Evolutionary conservation across 2,329 filamentous ascomycete species (phyloP), one percentile per base, ranked within the genome.

Genomic region (Rutstroemia sp.): DNA sequence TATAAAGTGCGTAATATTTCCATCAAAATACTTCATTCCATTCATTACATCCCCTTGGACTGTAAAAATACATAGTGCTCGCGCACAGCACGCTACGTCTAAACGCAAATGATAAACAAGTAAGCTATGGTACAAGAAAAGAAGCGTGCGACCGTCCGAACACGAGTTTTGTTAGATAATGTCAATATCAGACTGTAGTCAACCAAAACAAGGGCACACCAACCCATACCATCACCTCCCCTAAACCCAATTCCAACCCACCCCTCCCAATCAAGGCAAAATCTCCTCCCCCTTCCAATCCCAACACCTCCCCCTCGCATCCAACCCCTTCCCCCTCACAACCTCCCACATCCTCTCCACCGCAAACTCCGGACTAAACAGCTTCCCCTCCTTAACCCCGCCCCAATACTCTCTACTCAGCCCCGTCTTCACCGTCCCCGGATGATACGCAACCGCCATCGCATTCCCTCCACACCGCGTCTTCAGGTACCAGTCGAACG

Each of bases 351-450:
- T 71, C 68, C 77, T 79, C 72, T 81, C 80, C 0, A 81, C 88
- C 19, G 86, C 83, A 66, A 79, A 85, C 59, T 85, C 83, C 1
- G 82, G 76, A 58, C 77, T 81, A 63, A 92, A 85, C 62, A 94
- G 72, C 70, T 85, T 83, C 1, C 67, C 75, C 62, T 79, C 76
- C 47, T 76, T 75, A 44, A 87, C 83, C 42, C 76, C 81, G 0
- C 67, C 74, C 88, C 88, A 92, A 67, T 88, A 94, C 45, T 83
- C 83, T 65, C 76, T 78, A 61, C 84, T 90, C 59, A 95, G 72
- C 9, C 79, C 84, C 51, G 89, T 94, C 73, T 79, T 84, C 49
- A 94, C 88, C 1, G 89, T 94, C 2, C 90, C 89, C 1, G 90
- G 90, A 71, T 94, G 90, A 66, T 94, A 78, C 9, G 79, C 80